Conservation (phyloP, 345 rosid species). For the Sonneratia alba region DNA sequence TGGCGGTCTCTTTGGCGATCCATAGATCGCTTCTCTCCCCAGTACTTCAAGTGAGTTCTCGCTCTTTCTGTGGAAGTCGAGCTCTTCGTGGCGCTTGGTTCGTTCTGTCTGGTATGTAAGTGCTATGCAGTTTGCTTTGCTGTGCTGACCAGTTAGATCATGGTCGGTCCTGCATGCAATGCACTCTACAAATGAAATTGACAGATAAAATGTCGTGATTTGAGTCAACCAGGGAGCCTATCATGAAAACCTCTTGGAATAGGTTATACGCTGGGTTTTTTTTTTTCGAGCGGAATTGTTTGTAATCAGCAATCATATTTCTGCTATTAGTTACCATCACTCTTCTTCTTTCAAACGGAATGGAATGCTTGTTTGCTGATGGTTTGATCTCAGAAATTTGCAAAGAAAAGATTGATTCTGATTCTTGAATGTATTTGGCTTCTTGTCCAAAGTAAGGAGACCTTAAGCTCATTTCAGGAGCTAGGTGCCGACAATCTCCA, state of each 20-base stretch:
- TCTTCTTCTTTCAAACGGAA: neutral
- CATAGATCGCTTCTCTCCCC: conserved; percentile 56
- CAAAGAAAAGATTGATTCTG: no score
- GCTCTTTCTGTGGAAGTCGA: neutral
- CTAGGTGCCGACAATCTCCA: neutral
- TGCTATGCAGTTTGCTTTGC: neutral
- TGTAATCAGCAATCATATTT: neutral
- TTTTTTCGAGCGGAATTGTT: neutral
- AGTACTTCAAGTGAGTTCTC: conserved; percentile 38
- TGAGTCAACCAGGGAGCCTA: neutral
- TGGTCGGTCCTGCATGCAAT: neutral
- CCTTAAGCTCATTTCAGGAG: neutral
- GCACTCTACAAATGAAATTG: neutral
- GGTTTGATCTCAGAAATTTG: neutral
- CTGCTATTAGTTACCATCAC: neutral
- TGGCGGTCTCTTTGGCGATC: conserved; percentile 57
- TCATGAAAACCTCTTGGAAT: no score
- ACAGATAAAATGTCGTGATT: neutral
- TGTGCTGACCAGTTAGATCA: neutral
- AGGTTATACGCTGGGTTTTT: no score
- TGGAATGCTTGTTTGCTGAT: neutral
- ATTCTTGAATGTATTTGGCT: neutral
- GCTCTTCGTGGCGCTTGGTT: neutral
- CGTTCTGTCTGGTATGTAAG: neutral
- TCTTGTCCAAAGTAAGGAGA: neutral